Evolutionary conservation across 345 rosid genomes (phyloP).

Genomic region (Rhodamnia rubescens): DNA sequence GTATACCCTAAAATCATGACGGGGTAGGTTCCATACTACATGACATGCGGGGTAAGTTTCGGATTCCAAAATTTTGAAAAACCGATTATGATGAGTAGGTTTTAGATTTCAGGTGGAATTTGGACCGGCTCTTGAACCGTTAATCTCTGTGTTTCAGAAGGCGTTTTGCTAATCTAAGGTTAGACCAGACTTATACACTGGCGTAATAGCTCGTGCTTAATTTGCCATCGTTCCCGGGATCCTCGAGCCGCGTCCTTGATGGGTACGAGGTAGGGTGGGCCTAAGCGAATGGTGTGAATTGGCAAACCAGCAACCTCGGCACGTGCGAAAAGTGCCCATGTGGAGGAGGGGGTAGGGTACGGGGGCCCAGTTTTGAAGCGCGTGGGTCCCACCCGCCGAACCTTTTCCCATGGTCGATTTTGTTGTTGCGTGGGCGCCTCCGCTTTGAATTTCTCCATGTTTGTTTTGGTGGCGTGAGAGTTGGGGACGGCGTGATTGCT

Average conservation of each 20-base stretch:
- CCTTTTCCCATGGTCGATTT: not conserved
- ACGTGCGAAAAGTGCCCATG: not conserved
- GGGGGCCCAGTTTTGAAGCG: not conserved
- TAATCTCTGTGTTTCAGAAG: not conserved
- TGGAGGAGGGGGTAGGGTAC: too few species aligned
- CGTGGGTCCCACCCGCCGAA: not conserved
- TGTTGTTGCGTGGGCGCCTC: not conserved
- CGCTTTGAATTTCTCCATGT: not conserved
- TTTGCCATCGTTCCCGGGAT: too few species aligned
- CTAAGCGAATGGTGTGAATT: not conserved
- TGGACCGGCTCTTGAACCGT: too few species aligned
- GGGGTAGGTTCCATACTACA: too few species aligned
- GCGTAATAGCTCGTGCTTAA: too few species aligned
- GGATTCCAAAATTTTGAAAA: too few species aligned
- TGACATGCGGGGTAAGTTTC: too few species aligned
- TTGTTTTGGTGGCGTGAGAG: not conserved
- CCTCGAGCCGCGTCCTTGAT: not conserved
- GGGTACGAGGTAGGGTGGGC: not conserved
- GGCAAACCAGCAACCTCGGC: not conserved
- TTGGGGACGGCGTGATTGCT: not conserved
- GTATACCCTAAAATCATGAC: too few species aligned
- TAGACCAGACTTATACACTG: too few species aligned
- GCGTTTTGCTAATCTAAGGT: not conserved
- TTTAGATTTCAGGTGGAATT: too few species aligned
- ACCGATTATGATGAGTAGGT: fast-evolving